These are phyloP conservation scores for Mrakia blollopis DNA, from an alignment of 768 basidiomycete genomes.

Conservation along the genomic window DNA sequence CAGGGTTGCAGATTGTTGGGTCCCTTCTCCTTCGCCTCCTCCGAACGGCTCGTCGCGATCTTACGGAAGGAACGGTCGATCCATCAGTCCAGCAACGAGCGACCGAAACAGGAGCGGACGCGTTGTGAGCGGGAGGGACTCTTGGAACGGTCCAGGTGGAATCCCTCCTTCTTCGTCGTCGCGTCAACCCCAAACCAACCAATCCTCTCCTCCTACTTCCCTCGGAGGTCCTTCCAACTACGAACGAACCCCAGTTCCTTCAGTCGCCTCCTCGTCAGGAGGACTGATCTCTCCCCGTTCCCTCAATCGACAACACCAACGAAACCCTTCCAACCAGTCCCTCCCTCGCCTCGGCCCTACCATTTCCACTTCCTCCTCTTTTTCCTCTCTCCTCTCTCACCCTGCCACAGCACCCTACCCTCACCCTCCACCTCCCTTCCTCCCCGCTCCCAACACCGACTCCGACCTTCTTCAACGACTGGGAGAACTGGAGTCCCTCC, in stretches of 20 bases:
- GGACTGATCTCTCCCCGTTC: not conserved
- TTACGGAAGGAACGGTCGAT: not conserved
- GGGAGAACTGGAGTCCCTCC: not conserved
- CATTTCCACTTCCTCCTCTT: not conserved
- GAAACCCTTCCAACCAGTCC: not conserved
- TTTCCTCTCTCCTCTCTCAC: not conserved
- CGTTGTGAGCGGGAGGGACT: not conserved
- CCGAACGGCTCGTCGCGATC: not conserved
- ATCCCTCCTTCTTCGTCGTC: not conserved
- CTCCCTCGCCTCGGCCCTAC: not conserved
- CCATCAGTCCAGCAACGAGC: not conserved
- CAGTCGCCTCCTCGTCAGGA: not conserved
- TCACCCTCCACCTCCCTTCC: constrained; percentile 1
- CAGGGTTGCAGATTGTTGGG: not conserved
- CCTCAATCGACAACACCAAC: not conserved
- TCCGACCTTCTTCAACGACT: not conserved
- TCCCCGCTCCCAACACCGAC: not conserved
- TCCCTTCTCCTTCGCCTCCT: not conserved
- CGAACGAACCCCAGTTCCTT: not conserved
- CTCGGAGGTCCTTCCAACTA: not conserved
- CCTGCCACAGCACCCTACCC: not conserved
- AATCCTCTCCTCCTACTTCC: not conserved
- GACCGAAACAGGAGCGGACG: not conserved
- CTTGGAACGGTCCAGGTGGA: not conserved
- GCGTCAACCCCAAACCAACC: not conserved